phyloP scores from a whole-genome alignment of 306 rosid genomes.

The Cicer bijugum region DNA sequence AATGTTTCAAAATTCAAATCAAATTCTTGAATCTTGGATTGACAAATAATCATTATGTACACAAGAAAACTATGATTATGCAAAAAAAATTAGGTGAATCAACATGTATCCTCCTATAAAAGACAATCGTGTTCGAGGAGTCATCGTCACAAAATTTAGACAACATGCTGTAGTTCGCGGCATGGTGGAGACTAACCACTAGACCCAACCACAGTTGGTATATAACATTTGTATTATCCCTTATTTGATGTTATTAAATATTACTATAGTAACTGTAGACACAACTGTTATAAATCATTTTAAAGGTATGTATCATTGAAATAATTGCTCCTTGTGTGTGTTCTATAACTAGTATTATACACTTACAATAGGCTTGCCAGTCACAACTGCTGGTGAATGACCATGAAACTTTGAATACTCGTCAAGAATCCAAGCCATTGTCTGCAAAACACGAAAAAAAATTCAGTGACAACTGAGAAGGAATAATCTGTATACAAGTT shows the following conservation, averaged over 20 bases:
- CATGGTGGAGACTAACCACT: too few relatives aligned
- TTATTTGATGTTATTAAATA: too few relatives aligned
- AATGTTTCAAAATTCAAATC: constrained; percentile 2
- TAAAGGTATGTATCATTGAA: too few relatives aligned
- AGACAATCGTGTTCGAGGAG: too few relatives aligned
- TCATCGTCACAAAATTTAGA: too few relatives aligned
- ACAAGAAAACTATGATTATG: neutral
- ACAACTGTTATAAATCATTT: too few relatives aligned
- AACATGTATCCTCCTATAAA: too few relatives aligned
- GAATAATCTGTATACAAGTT: neutral
- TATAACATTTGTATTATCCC: too few relatives aligned
- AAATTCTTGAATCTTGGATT: neutral
- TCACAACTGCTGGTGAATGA: constrained; percentile 74
- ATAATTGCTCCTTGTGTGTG: too few relatives aligned
- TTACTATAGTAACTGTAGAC: too few relatives aligned
- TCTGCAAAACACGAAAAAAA: constrained; percentile 42
- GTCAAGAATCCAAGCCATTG: constrained; percentile 83
- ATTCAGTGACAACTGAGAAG: neutral
- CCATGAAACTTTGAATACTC: constrained; percentile 83
- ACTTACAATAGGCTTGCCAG: constrained; percentile 75
- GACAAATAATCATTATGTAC: constrained; percentile 5
- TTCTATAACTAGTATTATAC: neutral
- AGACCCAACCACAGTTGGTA: neutral
- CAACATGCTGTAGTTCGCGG: too few relatives aligned
- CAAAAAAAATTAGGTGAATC: too few relatives aligned